Evolutionary conservation across 73 alveolate species (phyloP), one percentile per base, ranked within the genome.

Genomic region (Paraurostyla sp.): DNA sequence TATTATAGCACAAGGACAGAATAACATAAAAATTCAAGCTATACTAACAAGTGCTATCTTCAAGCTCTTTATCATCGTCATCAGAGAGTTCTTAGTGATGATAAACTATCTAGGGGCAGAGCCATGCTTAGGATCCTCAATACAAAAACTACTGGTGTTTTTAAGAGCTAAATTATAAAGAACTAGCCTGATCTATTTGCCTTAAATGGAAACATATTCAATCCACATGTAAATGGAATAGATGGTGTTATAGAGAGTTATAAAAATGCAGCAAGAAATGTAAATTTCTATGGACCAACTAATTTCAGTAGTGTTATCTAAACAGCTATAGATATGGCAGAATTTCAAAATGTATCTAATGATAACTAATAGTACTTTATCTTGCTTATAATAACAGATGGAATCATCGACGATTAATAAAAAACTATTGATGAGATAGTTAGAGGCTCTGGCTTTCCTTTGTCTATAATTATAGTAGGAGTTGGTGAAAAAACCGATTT

Each of bases 401-500:
- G 99, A 15, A 87, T 83, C 30, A 94, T 97, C 51, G 93, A 93
- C 85, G 99, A 98, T 76, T 58, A 97, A 73, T 91, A 96, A 80
- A 38, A 93, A 15, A 95, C 99, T 56, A 96, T 97, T 16, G 98
- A 97, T 69, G 92, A 92, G 80, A 87, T 98, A 22, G 98, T 97
- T 35, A 87, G 89, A 80, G 99, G 98, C 0, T 91, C 98, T 30
- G 76, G 85, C 38, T 86, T 94, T 32, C 99, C 99, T 51, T 65
- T 98, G 35, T 82, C 97, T 49, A 97, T 97, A 27, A 93, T 98
- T 54, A 96, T 98, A 65, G 97, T 98, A 30, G 99, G 99, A 40
- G 96, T 98, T 29, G 99, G 99, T 0, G 82, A 93, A 23, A 97
- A 93, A 20, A n/a, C n/a, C n/a, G 98, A 97, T 83, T 98, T 98